Evolutionary conservation across 352 stramenopile genomes (phyloP), one percentile per base, ranked within the genome.

Genomic region (Phytophthora litchii): DNA sequence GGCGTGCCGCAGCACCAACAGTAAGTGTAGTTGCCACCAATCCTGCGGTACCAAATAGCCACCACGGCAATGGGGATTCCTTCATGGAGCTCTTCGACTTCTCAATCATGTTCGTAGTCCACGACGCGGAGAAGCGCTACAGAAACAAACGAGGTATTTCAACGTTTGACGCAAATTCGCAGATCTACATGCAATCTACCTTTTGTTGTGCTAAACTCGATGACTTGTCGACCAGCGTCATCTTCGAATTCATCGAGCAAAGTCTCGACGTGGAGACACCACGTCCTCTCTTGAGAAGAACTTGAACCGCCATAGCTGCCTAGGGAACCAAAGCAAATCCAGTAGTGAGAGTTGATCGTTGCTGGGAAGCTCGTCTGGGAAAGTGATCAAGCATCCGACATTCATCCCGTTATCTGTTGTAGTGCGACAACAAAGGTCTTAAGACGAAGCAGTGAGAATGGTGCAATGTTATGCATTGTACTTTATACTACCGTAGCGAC

Each of bases 1-100:
- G 83, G 9, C 93, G 80, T 16, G 96, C 97, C 0, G 98, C 83
- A 16, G 96, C 96, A 5, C 96, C 96, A n/a, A 99, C 85, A 23
- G 97, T 97, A 14, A 99, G 89, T 68, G 98, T 99, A 10, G 88
- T 91, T 13, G 92, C 88, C 2, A 99, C 84, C 17, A 98, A 65
- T 1, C 76, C 90, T 4, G 87, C 93, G 7, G 88, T 97, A 14
- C 89, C 89, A 46, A 98, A 90, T 5, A 99, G 76, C 96, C 96
- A 99, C 80, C 88, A 97, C 7, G 76, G 83, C 9, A 97, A 57
- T 4, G 88, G 80, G 13, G 76, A 74, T 17, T 60, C 60, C 31
- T 56, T 46, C 63, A 87, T 74, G 7, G 70, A 77, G 12, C 23
- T 58, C n/a, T 69, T 72, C n/a, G 61, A 45, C 38, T 74, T 75